These are phyloP conservation scores for Porodaedalea pini DNA, from an alignment of 1,284 basidiomycete genomes.

Conservation along the genomic window DNA sequence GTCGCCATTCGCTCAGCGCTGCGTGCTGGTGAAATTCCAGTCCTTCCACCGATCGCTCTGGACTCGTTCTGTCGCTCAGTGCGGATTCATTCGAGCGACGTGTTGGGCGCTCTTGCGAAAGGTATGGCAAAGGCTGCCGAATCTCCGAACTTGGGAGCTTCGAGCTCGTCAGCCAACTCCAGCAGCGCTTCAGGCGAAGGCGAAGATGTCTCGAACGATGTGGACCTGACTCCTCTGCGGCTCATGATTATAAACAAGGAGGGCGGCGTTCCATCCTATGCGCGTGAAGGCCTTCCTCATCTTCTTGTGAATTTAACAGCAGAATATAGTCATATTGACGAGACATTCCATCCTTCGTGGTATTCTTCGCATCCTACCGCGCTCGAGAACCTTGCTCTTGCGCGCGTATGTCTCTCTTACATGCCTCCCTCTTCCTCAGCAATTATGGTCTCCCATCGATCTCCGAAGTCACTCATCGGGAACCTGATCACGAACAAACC, in stretches of 20 bases:
- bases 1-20: constrained; percentile 84
- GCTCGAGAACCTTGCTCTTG: constrained; percentile 83
- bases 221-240: constrained; percentile 86
- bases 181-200: constrained; percentile 8
- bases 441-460: constrained; percentile 95
- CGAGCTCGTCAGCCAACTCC: constrained; percentile 23
- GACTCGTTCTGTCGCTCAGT: constrained; percentile 87
- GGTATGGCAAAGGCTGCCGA: constrained; percentile 76
- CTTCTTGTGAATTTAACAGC: constrained; percentile 92
- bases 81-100: constrained; percentile 86
- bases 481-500: constrained; percentile 99
- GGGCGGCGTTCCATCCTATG: constrained; percentile 97
- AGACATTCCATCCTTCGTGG: constrained; percentile 85
- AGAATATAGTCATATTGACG: constrained; percentile 83
- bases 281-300: constrained; percentile 91
- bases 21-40: constrained; percentile 90
- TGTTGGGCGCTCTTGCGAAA: constrained; percentile 83
- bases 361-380: constrained; percentile 78
- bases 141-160: constrained; percentile 24
- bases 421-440: constrained; percentile 95
- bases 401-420: constrained; percentile 83
- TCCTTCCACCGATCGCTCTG: constrained; percentile 91
- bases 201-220: constrained; percentile 30
- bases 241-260: constrained; percentile 98
- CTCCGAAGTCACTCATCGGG: constrained; percentile 90